Evolutionary conservation across 768 basidiomycete genomes (phyloP).

Genomic region (Pisolithus albus): DNA sequence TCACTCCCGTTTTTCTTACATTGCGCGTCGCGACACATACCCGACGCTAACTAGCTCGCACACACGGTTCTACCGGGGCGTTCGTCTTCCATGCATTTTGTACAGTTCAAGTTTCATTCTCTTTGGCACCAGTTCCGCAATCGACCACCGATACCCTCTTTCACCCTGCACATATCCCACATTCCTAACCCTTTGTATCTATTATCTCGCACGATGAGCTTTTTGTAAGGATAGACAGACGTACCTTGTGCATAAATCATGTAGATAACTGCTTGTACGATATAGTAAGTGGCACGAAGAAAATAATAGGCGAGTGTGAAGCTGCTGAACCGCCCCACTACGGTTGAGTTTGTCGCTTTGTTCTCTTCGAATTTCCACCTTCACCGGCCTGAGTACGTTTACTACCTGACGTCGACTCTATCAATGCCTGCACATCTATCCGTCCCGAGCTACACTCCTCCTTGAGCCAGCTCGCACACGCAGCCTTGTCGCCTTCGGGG

Average conservation of each 20-base stretch:
- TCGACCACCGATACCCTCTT: neutral
- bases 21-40: too few species aligned
- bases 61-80: too few species aligned
- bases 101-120: neutral
- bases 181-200: slow-evolving; percentile 15
- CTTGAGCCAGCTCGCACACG: slow-evolving; percentile 65
- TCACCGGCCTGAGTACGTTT: slow-evolving; percentile 22
- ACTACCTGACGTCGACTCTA: slow-evolving; percentile 10
- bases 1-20: too few species aligned
- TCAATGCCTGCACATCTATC: slow-evolving; percentile 29
- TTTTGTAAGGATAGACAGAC: slow-evolving; percentile 1
- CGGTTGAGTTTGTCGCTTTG: slow-evolving; percentile 18
- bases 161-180: slow-evolving; percentile 6
- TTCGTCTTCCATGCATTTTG: too few species aligned
- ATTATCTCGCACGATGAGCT: slow-evolving; percentile 4
- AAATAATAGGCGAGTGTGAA: neutral
- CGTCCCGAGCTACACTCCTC: slow-evolving; percentile 45
- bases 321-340: neutral
- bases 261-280: neutral
- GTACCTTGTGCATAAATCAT: neutral
- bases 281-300: neutral
- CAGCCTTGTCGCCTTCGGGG: slow-evolving; percentile 57
- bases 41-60: too few species aligned
- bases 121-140: neutral
- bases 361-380: slow-evolving; percentile 22